Evolutionary conservation across 2,329 filamentous ascomycete genomes (phyloP), one percentile per base, ranked within the genome.

Genomic region (Tolypocladium tropicale): DNA sequence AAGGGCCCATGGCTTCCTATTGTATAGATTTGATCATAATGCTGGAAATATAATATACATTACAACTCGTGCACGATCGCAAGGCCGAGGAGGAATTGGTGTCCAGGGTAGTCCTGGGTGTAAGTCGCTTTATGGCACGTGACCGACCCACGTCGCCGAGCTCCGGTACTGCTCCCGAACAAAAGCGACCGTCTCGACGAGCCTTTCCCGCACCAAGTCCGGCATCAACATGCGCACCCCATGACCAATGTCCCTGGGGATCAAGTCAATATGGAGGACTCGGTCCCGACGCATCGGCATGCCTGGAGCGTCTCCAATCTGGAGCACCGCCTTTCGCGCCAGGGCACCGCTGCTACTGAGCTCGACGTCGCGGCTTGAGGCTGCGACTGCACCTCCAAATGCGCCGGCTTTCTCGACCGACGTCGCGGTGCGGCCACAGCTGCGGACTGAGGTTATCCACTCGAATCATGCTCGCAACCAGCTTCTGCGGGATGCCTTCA

Each of bases 211-310:
- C 18, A 50, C 28, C 28, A 18, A 37, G 28, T 32, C 46, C 28
- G 21, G 32, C 28, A 50, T 16, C 46, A 50, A 12, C 52, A 76
- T 77, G 74, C 60, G 57, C 64, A 63, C 56, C 56, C 67, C 63
- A 74, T 76, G 71, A 72, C 66, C 64, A 71, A 77, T 78, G 75
- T 74, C 69, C 68, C 68, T 74, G 67, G 73, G 74, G 70, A 71
- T 74, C 71, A 71, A 68, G 61, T 68, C 70, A 65, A 58, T 68
- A 67, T 74, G 72, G 73, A 72, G 74, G 69, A 69, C 68, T 65
- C 68, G 68, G 66, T 65, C 66, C 61, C 70, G 65, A 61, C 65
- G 62, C 62, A 64, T 63, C 60, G 63, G 63, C 61, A 58, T 63
- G 55, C 54, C 62, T 58, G 62, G 61, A 55, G 57, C 54, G 56